Base-by-base conservation (phyloP, 345 rosid species). In the Hirschfeldia incana region DNA sequence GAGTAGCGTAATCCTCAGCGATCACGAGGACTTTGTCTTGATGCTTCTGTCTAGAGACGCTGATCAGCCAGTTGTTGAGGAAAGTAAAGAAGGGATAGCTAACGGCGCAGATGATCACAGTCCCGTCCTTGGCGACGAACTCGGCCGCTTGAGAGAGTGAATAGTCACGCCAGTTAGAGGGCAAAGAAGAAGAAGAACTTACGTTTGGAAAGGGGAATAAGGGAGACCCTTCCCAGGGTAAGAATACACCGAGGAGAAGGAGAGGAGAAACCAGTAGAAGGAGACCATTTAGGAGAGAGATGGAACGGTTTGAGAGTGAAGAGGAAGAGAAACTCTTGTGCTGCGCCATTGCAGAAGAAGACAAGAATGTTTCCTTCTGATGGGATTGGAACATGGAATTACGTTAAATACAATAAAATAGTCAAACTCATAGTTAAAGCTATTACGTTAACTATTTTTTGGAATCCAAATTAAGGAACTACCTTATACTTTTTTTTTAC, bases 91-190 rank as follows among this genome's bases (percentile, higher is more conserved):
- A 32, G 34, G 34, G 34, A 32, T 32, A 32, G 34, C 4, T 32
- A 3, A 32, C 4, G 34, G 34, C 6, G 34, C 34, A 32, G 34
- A 4, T 5, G 34, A 94, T 61, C 39, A 73, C n/a, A n/a, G 76
- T 73, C 1, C 11, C 60, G 0, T 73, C 84, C 84, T 84, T 84
- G 58, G 97, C 94, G 12, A 87, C 97, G 69, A 92, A 91, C 62
- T 92, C 84, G n/a, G 76, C 89, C 2, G 97, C 97, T 61, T 87
- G 78, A 55, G 87, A 77, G 44, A 94, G 79, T 4, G 94, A 81
- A 87, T 94, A 94, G 67, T 76, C 83, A 4, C 85, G 86, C 97
- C 98, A 92, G 68, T 85, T 83, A 17, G 86, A 32, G 36, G 16
- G 58, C 21, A 34, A 30, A 29, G 67, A 8, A 4, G 39, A 17